A percentile compares a stretch with the other conserved stretches of the same genome.
Evolutionary conservation across 176 grass and related monocot species (phyloP).

Genomic region (Oryza brachyantha): DNA sequence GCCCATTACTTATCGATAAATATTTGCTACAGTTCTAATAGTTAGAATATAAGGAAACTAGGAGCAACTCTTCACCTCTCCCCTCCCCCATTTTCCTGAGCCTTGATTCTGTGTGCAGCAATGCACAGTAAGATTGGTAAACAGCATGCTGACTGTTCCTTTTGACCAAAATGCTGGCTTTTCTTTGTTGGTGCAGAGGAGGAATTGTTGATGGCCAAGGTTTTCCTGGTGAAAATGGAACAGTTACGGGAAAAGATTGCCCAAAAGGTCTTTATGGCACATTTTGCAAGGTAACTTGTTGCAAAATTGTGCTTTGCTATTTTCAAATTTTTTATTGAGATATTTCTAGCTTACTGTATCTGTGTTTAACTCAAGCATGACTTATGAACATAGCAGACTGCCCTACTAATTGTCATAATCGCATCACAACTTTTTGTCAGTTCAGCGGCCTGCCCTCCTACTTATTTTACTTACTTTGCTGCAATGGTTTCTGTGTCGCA

Average conservation of each 20-base stretch:
- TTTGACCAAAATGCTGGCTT: neutral
- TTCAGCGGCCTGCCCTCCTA: slow-evolving; percentile 4
- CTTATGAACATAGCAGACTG: slow-evolving; percentile 1
- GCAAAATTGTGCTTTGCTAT: slow-evolving; percentile 1
- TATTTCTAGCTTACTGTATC: slow-evolving; percentile 22
- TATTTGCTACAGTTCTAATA: neutral
- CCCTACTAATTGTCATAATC: no score
- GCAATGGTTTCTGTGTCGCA: slow-evolving; percentile 21
- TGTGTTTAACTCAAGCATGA: neutral
- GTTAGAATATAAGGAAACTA: neutral
- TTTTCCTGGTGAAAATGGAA: slow-evolving; percentile 86
- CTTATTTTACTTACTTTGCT: slow-evolving; percentile 19
- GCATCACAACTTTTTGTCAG: slow-evolving; percentile 12
- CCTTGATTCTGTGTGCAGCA: neutral
- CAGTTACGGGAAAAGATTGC: slow-evolving; percentile 82
- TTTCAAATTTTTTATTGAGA: neutral
- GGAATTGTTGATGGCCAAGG: slow-evolving; percentile 63
- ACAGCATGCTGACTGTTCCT: slow-evolving; percentile 9
- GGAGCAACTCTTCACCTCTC: neutral
- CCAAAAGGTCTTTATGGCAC: slow-evolving; percentile 94
- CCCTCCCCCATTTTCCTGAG: neutral
- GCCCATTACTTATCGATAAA: neutral
- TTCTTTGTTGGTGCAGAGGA: slow-evolving; percentile 54
- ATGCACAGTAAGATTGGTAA: slow-evolving; percentile 5
- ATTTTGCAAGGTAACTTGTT: slow-evolving; percentile 85